A percentile compares a stretch with the other conserved stretches of the same genome.
Conservation (phyloP, 2,329 filamentous ascomycete genomes). For the Xylaria sp. region DNA sequence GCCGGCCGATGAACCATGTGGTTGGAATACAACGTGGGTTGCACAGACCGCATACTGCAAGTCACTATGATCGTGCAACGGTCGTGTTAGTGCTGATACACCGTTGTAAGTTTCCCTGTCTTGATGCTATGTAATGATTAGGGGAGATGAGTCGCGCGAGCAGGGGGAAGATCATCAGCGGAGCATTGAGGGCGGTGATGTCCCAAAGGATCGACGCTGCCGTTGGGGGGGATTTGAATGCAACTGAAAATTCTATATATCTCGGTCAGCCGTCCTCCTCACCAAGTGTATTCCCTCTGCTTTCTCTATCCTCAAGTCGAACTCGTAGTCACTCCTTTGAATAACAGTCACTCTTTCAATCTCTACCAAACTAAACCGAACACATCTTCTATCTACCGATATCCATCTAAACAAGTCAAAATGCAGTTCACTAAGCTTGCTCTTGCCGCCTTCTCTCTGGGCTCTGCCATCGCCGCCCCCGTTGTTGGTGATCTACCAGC, state of each 20-base stretch:
- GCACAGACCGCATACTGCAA: slow-evolving; percentile 7
- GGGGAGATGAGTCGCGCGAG: slow-evolving; percentile 16
- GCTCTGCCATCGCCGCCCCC: slow-evolving; percentile 48
- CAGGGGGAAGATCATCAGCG: slow-evolving; percentile 1
- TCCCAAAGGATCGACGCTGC: slow-evolving; percentile 1
- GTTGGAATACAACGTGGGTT: slow-evolving; percentile 1
- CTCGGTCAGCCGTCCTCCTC: slow-evolving; percentile 16
- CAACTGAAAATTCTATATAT: slow-evolving; percentile 28
- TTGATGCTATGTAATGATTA: slow-evolving; percentile 28
- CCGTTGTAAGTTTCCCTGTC: neutral
- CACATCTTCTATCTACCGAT: slow-evolving; percentile 8
- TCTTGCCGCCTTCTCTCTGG: slow-evolving; percentile 48
- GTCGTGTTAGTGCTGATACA: slow-evolving; percentile 3
- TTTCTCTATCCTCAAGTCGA: slow-evolving; percentile 9
- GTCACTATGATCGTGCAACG: neutral
- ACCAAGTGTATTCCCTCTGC: slow-evolving; percentile 5
- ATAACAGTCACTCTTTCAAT: slow-evolving; percentile 38
- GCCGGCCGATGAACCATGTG: slow-evolving; percentile 15
- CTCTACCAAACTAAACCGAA: neutral
- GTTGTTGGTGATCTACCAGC: slow-evolving; percentile 32
- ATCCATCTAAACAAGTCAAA: slow-evolving; percentile 35
- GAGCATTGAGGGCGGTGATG: neutral
- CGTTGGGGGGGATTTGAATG: neutral
- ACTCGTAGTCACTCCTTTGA: slow-evolving; percentile 34
- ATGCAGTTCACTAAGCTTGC: slow-evolving; percentile 50